Evolutionary conservation across 129 eudicot species (phyloP), one percentile per base, ranked within the genome.

Genomic region (Silybum marianum): DNA sequence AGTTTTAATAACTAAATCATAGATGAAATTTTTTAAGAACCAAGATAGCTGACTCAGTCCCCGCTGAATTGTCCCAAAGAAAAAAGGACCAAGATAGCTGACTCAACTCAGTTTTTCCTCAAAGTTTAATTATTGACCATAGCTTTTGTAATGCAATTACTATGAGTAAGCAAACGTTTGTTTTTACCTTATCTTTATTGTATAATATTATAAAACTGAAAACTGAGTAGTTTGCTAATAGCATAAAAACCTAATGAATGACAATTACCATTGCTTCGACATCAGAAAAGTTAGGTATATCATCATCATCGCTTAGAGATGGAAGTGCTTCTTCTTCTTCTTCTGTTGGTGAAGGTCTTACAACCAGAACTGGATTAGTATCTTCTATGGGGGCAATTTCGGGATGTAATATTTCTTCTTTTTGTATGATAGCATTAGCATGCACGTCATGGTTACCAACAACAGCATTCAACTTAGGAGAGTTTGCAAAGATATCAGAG

Each of bases 241-340:
- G 63, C 66, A 58, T 48, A 42, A 36, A 36, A 58, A 58, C 66
- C 25, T 8, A 80, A 74, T 12, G 21, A 78, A n/a, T 19, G 69
- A 69, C 19, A 78, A 38, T 26, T 88, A 93, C 97, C 97, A 93
- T 80, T 71, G 92, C 89, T 84, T 93, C 97, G 69, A 93, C 88
- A 66, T 93, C 97, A 63, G 95, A 90, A 83, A 80, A 93, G 65
- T 66, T 72, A 46, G 97, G 97, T 23, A 90, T 81, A 36, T 83
- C 91, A 46, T 83, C 91, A 46, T 79, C 86, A 72, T 83, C 86
- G 79, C 85, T 82, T 69, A 80, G 84, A 63, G 84, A 80, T 51
- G 69, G 67, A 63, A 76, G 76, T 72, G 86, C 88, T 44, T 90
- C 93, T 83, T 80, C 77, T 83, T 80, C 77, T 48, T 90, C 42